A percentile compares a stretch with the other conserved stretches of the same genome.
phyloP scores from a whole-genome alignment of 2,329 filamentous ascomycete species.

The Penicillium sp. region DNA sequence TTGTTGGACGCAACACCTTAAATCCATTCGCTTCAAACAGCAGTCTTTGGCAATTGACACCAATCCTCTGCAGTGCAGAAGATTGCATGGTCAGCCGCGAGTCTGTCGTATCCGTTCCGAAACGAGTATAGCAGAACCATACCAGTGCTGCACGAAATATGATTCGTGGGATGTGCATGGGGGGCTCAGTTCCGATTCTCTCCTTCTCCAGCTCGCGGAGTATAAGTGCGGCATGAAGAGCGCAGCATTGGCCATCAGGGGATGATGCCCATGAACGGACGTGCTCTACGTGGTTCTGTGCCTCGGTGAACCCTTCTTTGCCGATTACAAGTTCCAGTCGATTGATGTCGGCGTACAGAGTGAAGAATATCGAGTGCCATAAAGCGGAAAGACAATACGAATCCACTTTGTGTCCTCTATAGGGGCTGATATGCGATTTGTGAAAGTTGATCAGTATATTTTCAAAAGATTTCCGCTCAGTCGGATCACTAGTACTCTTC shows the following conservation, averaged over 20 bases:
- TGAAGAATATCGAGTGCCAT: slow-evolving; percentile 33
- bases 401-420: slow-evolving; percentile 5
- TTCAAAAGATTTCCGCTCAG: neutral
- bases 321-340: slow-evolving; percentile 29
- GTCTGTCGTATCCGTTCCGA: neutral
- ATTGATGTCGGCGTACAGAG: slow-evolving; percentile 26
- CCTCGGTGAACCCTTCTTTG: slow-evolving; percentile 23
- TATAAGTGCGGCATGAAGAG: slow-evolving; percentile 10
- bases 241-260: slow-evolving; percentile 5
- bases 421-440: slow-evolving; percentile 11
- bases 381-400: slow-evolving; percentile 24
- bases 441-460: slow-evolving; percentile 5
- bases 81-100: neutral
- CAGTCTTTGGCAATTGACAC: slow-evolving; percentile 5
- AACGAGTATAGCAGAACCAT: slow-evolving; percentile 10
- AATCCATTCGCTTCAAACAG: slow-evolving; percentile 13
- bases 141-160: slow-evolving; percentile 8
- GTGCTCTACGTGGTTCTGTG: slow-evolving; percentile 11
- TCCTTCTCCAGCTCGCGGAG: slow-evolving; percentile 5
- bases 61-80: slow-evolving; percentile 3
- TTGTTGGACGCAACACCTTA: neutral
- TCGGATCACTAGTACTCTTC: neutral
- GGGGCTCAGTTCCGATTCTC: slow-evolving; percentile 5
- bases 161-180: slow-evolving; percentile 11
- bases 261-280: slow-evolving; percentile 26